Conservation (phyloP, 768 basidiomycete species). For the Gymnopilus dilepis region DNA sequence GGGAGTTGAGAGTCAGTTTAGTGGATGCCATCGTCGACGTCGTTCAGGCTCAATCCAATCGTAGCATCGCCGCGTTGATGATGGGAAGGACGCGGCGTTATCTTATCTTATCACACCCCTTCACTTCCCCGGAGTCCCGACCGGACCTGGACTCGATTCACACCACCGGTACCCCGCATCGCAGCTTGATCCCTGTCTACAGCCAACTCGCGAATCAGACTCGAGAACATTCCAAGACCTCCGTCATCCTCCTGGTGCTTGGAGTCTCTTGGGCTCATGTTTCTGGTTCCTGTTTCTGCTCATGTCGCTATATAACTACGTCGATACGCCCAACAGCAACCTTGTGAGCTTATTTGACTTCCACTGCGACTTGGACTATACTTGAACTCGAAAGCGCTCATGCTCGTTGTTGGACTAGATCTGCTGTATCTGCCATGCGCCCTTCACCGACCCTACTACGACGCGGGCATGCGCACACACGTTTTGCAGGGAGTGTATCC, state of each 20-base stretch:
- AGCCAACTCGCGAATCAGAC: background rate
- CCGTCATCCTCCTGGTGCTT: background rate
- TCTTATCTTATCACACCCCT: conserved; percentile 3
- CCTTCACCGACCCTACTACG: conserved; percentile 79
- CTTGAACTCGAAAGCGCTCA: no score
- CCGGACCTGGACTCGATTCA: conserved; percentile 1
- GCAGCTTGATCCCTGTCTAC: background rate
- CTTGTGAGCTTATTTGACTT: conserved; percentile 49
- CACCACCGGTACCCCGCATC: background rate
- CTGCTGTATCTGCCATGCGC: conserved; percentile 79
- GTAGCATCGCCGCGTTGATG: no score
- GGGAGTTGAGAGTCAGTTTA: conserved; percentile 29
- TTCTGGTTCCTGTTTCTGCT: background rate
- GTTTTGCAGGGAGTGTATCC: conserved; percentile 85
- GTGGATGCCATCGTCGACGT: conserved; percentile 11
- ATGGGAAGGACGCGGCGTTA: background rate
- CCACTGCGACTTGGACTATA: conserved; percentile 40
- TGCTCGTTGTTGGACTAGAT: no score
- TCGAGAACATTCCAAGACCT: background rate
- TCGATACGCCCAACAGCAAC: conserved; percentile 67
- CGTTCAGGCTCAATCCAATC: no score
- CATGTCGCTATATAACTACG: conserved; percentile 60
- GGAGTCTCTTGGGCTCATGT: no score
- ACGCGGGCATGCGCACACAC: conserved; percentile 82
- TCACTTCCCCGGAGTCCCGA: background rate